Conservation (phyloP, 768 basidiomycete species). For the Clathrus columnatus region DNA sequence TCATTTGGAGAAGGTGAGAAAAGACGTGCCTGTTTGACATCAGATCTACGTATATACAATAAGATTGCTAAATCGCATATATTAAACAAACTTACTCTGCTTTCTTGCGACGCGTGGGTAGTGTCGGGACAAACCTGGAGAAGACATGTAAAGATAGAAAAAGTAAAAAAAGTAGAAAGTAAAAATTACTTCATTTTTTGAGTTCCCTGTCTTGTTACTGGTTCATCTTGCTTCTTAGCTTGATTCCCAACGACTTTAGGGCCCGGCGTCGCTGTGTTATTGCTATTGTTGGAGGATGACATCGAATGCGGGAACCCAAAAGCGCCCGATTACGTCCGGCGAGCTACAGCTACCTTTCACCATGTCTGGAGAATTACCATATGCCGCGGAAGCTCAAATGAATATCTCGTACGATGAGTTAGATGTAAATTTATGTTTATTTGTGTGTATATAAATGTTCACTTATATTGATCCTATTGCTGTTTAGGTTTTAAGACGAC, state of each 20-base stretch:
- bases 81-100: conserved; percentile 42
- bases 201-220: conserved; percentile 60
- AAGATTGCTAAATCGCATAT: conserved; percentile 10
- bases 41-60: conserved; percentile 20
- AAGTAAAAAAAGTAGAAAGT: neutral
- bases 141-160: neutral
- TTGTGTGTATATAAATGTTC: neutral
- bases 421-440: conserved; percentile 41
- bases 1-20: conserved; percentile 8
- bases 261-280: neutral
- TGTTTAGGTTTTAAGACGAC: conserved; percentile 68
- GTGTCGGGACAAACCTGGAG: conserved; percentile 54
- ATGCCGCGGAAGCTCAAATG: conserved; percentile 90
- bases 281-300: neutral
- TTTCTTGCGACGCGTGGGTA: conserved; percentile 70
- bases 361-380: conserved; percentile 67
- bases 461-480: neutral
- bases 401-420: conserved; percentile 86
- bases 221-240: conserved; percentile 55
- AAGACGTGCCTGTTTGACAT: conserved; percentile 51
- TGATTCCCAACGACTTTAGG: conserved; percentile 66
- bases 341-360: neutral
- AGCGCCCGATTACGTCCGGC: neutral
- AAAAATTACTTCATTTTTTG: conserved; percentile 50
- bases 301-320: neutral